Evolutionary conservation across 2,329 filamentous ascomycete species (phyloP), one percentile per base, ranked within the genome.

Genomic region (Sclerotinia subarctica): DNA sequence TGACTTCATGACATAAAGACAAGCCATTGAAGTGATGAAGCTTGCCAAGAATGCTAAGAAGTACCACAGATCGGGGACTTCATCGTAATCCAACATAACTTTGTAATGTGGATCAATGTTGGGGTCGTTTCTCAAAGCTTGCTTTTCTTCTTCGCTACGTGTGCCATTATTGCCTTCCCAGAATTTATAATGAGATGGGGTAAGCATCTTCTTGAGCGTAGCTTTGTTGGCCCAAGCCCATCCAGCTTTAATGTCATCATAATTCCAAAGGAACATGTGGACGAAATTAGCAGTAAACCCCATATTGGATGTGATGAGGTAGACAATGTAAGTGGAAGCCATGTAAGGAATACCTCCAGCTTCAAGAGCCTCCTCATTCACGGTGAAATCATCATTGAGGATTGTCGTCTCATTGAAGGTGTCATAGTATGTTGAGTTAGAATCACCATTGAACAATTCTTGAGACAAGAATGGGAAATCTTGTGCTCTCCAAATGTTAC

Each of bases 41-140:
- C 84, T 84, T 66, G 80, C 32, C 5, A 80, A 69, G 13, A 68
- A 66, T 32, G 35, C 67, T 26, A 84, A 80, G 24, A 86, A 78
- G 68, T 86, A 88, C 86, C 86, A 88, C 83, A 84, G 87, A 56
- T 83, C 75, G 0, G 86, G 86, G 0, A 82, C 82, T 56, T 84
- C 79, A 70, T 81, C 81, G 75, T 87, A 88, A 47, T 80, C 79
- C 26, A 73, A 52, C 79, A 81, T 81, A 51, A 80, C 67, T 57
- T 74, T 77, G 72, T 81, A 82, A 70, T 82, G 81, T 4, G 80
- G 80, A 66, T 82, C 81, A 49, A 74, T 67, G 21, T 62, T 64
- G 2, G 70, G 71, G 52, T 73, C 67, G 21, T 65, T 51, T 21
- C 69, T 66, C 13, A 71, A 29, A 15, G 69, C 57, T 29, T 70